These are phyloP conservation scores for Botrytis deweyae DNA, from an alignment of 2,329 filamentous ascomycete genomes.

Conservation along the genomic window DNA sequence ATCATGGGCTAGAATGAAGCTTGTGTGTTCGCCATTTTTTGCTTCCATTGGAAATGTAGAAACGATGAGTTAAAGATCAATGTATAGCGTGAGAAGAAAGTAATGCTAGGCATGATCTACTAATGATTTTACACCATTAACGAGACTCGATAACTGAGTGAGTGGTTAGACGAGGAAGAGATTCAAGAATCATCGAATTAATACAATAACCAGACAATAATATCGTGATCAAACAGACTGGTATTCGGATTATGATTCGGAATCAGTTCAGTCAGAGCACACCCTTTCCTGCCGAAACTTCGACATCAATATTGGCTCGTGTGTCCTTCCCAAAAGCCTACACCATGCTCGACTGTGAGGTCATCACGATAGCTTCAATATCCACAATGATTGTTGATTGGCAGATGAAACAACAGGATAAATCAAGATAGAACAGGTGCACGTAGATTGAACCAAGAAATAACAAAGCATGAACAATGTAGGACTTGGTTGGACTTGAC, in stretches of 20 bases:
- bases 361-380: slow-evolving; percentile 12
- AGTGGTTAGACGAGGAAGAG: neutral
- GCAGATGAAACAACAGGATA: neutral
- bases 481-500: neutral
- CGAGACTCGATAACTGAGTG: too few relatives aligned
- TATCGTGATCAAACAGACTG: neutral
- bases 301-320: slow-evolving; percentile 9
- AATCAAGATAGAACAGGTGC: neutral
- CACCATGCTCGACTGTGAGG: slow-evolving; percentile 19
- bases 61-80: neutral
- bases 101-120: neutral
- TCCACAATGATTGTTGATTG: neutral
- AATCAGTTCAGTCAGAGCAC: too few relatives aligned
- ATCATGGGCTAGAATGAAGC: fast-evolving
- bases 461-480: too few relatives aligned
- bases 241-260: neutral
- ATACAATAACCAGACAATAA: neutral
- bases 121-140: neutral
- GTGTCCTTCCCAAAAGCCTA: slow-evolving; percentile 15
- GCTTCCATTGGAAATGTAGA: neutral
- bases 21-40: neutral
- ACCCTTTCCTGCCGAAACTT: neutral
- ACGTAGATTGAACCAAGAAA: neutral
- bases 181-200: neutral
- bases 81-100: neutral